A percentile compares a stretch with the other conserved stretches of the same genome.
These are phyloP conservation scores for Cladosporium cucumerinum DNA, from an alignment of 2,329 filamentous ascomycete species.

Conservation along the genomic window DNA sequence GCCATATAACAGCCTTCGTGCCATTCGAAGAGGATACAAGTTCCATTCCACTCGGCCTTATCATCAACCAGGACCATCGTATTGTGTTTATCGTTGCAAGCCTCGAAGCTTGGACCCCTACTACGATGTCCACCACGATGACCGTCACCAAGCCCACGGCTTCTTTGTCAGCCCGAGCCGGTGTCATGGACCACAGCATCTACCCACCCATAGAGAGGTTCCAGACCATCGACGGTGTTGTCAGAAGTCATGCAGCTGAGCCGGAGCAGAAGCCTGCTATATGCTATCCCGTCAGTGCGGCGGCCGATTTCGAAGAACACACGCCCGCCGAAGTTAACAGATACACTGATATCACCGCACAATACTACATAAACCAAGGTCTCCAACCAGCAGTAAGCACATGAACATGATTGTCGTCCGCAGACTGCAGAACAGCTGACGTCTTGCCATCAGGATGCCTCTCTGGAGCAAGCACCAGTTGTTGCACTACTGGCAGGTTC, in stretches of 20 bases:
- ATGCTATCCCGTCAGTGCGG: constrained; percentile 29
- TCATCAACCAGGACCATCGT: background rate
- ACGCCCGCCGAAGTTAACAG: constrained; percentile 28
- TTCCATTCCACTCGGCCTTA: background rate
- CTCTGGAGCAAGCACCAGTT: constrained; percentile 32
- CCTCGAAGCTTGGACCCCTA: background rate
- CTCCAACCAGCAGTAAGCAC: constrained; percentile 28
- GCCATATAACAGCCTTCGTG: background rate
- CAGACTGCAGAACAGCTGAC: background rate
- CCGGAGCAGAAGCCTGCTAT: constrained; percentile 30
- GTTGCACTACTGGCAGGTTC: constrained; percentile 53
- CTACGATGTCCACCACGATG: constrained; percentile 13
- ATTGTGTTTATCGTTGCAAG: background rate
- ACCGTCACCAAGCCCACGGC: constrained; percentile 10
- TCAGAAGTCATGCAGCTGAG: constrained; percentile 32
- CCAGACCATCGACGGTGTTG: constrained; percentile 34
- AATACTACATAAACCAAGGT: constrained; percentile 27
- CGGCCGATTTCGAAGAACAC: constrained; percentile 32
- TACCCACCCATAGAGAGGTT: constrained; percentile 29
- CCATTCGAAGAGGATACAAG: background rate
- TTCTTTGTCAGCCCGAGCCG: background rate
- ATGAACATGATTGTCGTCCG: background rate
- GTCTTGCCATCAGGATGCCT: constrained; percentile 21
- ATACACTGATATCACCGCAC: constrained; percentile 28
- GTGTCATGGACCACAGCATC: constrained; percentile 13